Conservation (phyloP, 1,284 basidiomycete genomes). For the Meira miltonrushii region DNA sequence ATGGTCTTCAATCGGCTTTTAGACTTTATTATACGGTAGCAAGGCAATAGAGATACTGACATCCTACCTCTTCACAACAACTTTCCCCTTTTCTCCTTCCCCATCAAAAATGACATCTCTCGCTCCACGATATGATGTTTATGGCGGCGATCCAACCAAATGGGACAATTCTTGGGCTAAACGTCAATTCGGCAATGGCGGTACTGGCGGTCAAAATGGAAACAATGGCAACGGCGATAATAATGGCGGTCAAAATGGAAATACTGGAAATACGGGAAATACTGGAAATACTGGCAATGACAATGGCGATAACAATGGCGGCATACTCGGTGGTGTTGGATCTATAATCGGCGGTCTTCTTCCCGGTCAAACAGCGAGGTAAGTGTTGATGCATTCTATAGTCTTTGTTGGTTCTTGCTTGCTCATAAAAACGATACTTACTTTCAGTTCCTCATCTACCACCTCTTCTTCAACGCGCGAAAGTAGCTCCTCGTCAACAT, state of each 20-base stretch:
- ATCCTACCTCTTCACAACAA: too few relatives aligned
- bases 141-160: too few relatives aligned
- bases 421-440: neutral
- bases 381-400: neutral
- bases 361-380: too few relatives aligned
- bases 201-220: neutral
- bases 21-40: too few relatives aligned
- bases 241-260: neutral
- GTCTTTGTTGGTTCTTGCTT: neutral
- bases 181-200: neutral
- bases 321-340: too few relatives aligned
- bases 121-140: neutral
- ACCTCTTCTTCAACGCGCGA: constrained; percentile 2
- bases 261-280: neutral
- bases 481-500: neutral
- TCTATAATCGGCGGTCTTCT: too few relatives aligned
- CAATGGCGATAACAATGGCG: too few relatives aligned
- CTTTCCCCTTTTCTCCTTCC: too few relatives aligned
- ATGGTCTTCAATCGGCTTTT: too few relatives aligned
- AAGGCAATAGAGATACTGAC: too few relatives aligned
- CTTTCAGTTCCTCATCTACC: neutral
- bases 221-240: neutral
- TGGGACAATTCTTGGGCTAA: too few relatives aligned
- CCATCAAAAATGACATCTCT: neutral
- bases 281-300: neutral